A percentile compares a stretch with the other conserved stretches of the same genome.
Evolutionary conservation across 441 rosid genomes (phyloP).

Genomic region (Eutrema salsugineum): DNA sequence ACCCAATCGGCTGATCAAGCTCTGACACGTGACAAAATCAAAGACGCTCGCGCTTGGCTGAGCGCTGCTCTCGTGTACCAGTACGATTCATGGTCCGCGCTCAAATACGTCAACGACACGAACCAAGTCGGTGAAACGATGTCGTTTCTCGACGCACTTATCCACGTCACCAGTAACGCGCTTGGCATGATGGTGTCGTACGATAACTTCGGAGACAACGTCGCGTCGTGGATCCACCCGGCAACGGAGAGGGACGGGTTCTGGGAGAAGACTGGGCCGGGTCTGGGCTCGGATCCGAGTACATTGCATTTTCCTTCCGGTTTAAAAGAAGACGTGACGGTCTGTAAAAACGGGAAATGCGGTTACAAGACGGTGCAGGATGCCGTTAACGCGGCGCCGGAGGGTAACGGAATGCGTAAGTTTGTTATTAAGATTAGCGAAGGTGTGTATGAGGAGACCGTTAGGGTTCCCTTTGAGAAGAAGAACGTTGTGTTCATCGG

Average conservation of each 20-base stretch:
- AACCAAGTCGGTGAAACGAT: conserved; percentile 38
- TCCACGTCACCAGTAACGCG: conserved; percentile 55
- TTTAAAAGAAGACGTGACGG: conserved; percentile 47
- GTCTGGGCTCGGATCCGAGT: neutral
- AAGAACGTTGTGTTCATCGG: conserved; percentile 74
- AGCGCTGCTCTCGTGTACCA: conserved; percentile 67
- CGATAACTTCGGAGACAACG: conserved; percentile 48
- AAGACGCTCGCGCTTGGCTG: conserved; percentile 74
- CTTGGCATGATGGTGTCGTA: conserved; percentile 59
- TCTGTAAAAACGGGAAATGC: conserved; percentile 46
- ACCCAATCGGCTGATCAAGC: conserved; percentile 34
- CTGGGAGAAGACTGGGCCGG: conserved; percentile 43
- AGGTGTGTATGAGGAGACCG: conserved; percentile 72
- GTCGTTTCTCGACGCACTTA: conserved; percentile 43
- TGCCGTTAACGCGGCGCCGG: conserved; percentile 72
- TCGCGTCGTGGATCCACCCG: conserved; percentile 50
- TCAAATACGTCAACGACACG: conserved; percentile 56
- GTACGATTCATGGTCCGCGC: conserved; percentile 53
- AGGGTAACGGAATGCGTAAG: conserved; percentile 30
- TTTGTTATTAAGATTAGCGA: conserved; percentile 60
- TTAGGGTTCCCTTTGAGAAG: conserved; percentile 67
- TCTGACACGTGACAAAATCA: conserved; percentile 37
- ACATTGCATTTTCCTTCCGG: conserved; percentile 40
- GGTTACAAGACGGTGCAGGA: conserved; percentile 66
- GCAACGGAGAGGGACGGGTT: conserved; percentile 65